Conservation (phyloP, 345 rosid genomes). For the Murraya koenigii region DNA sequence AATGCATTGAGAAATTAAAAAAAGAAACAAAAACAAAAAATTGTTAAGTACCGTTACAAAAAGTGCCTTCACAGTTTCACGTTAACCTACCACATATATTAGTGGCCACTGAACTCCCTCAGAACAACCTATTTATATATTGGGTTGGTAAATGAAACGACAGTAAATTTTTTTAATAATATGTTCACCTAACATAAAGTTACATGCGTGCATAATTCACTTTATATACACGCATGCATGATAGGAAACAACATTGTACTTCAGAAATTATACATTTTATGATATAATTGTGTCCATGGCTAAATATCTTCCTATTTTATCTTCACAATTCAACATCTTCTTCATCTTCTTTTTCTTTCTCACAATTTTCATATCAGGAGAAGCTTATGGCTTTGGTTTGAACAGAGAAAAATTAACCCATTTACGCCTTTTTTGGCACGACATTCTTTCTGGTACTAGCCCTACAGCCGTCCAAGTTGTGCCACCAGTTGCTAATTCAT, state of each 20-base stretch:
- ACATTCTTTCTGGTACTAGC: conserved; percentile 41
- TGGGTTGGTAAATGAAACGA: background rate
- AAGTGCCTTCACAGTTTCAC: background rate
- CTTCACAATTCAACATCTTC: conserved; percentile 4
- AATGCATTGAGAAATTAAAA: no score
- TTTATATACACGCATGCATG: background rate
- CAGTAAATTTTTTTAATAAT: background rate
- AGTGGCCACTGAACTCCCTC: background rate
- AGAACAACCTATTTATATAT: background rate
- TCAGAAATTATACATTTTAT: background rate
- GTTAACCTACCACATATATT: fast-evolving
- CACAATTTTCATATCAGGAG: conserved; percentile 12
- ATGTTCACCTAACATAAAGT: background rate
- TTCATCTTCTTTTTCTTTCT: conserved; percentile 7
- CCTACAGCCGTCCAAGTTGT: conserved; percentile 44
- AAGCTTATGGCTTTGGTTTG: conserved; percentile 23
- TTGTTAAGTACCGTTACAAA: no score
- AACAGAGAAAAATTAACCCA: conserved; percentile 56
- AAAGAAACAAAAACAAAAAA: no score
- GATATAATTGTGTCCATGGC: conserved; percentile 11
- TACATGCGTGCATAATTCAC: background rate
- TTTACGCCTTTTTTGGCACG: conserved; percentile 70
- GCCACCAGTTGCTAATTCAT: conserved; percentile 34
- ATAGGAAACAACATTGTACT: background rate
- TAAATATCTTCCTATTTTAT: background rate